phyloP scores from a whole-genome alignment of 345 rosid genomes.

The Conringia planisiliqua region DNA sequence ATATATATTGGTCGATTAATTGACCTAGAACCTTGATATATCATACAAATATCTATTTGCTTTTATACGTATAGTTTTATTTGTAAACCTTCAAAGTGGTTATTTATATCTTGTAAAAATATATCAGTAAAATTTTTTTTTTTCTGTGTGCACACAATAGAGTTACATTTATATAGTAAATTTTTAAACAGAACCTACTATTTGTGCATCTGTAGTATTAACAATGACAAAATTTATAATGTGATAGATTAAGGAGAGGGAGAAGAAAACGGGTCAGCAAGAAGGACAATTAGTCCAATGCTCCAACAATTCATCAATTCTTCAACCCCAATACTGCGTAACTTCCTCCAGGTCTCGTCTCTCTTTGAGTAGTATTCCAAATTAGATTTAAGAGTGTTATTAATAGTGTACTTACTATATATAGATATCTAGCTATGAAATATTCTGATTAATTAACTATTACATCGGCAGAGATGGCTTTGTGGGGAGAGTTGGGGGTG shows the following conservation, averaged over 20 bases:
- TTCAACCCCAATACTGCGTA: constrained; percentile 38
- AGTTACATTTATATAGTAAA: background rate
- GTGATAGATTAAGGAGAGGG: constrained; percentile 70
- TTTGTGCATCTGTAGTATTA: background rate
- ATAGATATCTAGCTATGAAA: background rate
- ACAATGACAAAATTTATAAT: background rate
- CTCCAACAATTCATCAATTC: constrained; percentile 39
- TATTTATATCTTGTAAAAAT: background rate
- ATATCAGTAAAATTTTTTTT: background rate
- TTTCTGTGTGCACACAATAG: too few species aligned
- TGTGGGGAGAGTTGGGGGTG: constrained; percentile 22
- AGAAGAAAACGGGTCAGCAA: constrained; percentile 45
- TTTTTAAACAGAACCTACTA: background rate
- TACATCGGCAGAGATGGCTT: constrained; percentile 28
- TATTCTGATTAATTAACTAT: background rate
- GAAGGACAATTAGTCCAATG: constrained; percentile 34
- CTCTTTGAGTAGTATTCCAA: background rate
- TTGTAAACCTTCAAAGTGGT: background rate
- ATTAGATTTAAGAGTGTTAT: background rate
- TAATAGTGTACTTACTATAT: background rate
- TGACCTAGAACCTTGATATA: background rate
- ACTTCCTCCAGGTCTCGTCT: constrained; percentile 45
- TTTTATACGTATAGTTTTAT: background rate
- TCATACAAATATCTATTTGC: background rate
- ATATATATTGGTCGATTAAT: background rate